A percentile compares a stretch with the other conserved stretches of the same genome.
Conservation (phyloP, 768 basidiomycete genomes). For the Amanita pseudoporphyria region DNA sequence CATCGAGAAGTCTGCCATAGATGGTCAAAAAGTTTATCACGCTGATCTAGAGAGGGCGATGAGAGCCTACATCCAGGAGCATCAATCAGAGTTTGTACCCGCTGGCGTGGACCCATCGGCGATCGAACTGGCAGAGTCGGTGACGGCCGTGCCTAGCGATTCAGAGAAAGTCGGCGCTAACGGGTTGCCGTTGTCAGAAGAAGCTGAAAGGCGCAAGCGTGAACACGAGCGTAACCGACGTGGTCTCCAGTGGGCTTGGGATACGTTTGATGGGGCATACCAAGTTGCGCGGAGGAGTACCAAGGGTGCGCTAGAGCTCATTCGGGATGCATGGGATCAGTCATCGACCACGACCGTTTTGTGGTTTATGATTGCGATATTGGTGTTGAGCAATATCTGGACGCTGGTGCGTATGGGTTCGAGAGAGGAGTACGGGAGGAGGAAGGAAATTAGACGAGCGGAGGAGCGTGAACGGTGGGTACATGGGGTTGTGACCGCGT, state of each 20-base stretch:
- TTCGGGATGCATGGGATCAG: constrained; percentile 74
- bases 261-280: constrained; percentile 71
- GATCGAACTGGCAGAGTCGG: constrained; percentile 37
- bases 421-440: constrained; percentile 31
- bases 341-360: constrained; percentile 63
- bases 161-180: constrained; percentile 8
- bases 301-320: constrained; percentile 63
- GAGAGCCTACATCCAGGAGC: constrained; percentile 81
- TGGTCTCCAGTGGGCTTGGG: constrained; percentile 81
- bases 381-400: constrained; percentile 78
- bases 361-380: constrained; percentile 58
- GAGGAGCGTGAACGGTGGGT: constrained; percentile 72
- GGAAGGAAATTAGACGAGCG: constrained; percentile 40
- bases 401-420: constrained; percentile 34
- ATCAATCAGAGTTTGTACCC: constrained; percentile 83
- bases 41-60: constrained; percentile 75
- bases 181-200: constrained; percentile 18
- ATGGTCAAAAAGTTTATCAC: constrained; percentile 88
- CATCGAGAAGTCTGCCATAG: constrained; percentile 85
- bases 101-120: constrained; percentile 60
- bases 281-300: constrained; percentile 65
- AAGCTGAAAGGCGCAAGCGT: constrained; percentile 39
- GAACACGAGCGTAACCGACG: constrained; percentile 63
- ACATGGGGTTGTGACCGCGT: constrained; percentile 57
- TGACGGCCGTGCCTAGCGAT: constrained; percentile 25